Percentiles rank a stretch among this genome's conserved stretches.
These are phyloP conservation scores for Pyricularia grisea DNA, from an alignment of 2,329 filamentous ascomycete species.

Conservation along the genomic window DNA sequence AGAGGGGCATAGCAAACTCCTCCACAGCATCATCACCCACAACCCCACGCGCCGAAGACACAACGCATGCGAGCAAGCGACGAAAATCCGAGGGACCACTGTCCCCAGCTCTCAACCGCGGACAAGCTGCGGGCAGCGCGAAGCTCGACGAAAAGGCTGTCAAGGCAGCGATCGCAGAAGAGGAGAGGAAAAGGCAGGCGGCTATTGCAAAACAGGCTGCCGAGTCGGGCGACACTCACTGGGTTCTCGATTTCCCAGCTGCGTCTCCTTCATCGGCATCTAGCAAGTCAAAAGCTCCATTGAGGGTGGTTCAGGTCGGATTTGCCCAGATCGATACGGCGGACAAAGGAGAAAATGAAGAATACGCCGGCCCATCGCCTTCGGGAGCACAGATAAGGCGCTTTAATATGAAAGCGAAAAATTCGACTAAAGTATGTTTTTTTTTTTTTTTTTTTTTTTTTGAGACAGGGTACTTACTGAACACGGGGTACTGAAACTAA, in stretches of 20 bases:
- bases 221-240: conserved; percentile 60
- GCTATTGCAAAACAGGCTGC: conserved; percentile 53
- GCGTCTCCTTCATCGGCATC: conserved; percentile 14
- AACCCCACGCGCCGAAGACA: conserved; percentile 34
- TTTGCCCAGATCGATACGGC: conserved; percentile 39
- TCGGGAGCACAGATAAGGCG: conserved; percentile 8
- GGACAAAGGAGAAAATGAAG: conserved; percentile 21
- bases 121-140: conserved; percentile 13
- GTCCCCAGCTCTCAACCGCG: background rate
- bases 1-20: conserved; percentile 63
- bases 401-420: conserved; percentile 24
- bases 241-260: conserved; percentile 56
- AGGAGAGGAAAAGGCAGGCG: conserved; percentile 55
- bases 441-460: conserved; percentile 9
- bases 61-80: conserved; percentile 49
- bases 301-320: conserved; percentile 51
- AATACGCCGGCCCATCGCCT: conserved; percentile 14
- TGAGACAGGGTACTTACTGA: background rate
- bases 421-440: conserved; percentile 14
- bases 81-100: conserved; percentile 33
- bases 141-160: conserved; percentile 50
- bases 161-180: conserved; percentile 53
- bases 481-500: background rate
- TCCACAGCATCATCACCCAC: conserved; percentile 31
- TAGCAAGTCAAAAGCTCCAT: conserved; percentile 24